Conservation (phyloP, 371 early-diverging fungal genomes). For the Rhizopus stolonifer region DNA sequence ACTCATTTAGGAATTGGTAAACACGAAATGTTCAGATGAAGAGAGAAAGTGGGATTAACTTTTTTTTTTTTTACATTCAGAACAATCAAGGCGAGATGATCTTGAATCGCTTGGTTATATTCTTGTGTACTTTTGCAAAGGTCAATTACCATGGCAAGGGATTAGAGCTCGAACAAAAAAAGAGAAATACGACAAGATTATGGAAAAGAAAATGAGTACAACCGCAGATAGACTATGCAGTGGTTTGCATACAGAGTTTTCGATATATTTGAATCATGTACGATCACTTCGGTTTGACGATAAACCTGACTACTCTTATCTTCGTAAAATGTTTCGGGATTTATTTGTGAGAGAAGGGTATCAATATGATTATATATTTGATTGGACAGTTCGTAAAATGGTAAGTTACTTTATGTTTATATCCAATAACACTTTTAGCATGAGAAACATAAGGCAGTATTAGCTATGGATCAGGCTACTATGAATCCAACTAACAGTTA, state of each 20-base stretch:
- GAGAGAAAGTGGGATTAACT: too few species aligned
- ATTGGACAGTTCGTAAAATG: slow-evolving; percentile 84
- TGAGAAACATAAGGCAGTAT: slow-evolving; percentile 25
- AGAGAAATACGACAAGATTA: slow-evolving; percentile 99
- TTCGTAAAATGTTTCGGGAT: slow-evolving; percentile 94
- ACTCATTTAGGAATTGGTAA: slow-evolving; percentile 95
- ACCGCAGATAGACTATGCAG: slow-evolving; percentile 95
- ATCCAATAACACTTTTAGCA: slow-evolving; percentile 11
- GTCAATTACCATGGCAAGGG: slow-evolving; percentile 99
- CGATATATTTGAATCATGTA: slow-evolving; percentile 96
- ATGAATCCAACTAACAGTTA: slow-evolving; percentile 12
- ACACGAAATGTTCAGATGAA: neutral
- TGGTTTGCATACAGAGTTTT: slow-evolving; percentile 94
- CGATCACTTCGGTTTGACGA: slow-evolving; percentile 98
- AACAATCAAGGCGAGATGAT: slow-evolving; percentile 99
- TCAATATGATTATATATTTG: slow-evolving; percentile 97
- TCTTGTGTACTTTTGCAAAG: slow-evolving; percentile 98
- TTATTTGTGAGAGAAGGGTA: slow-evolving; percentile 94
- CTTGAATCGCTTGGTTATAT: slow-evolving; percentile 99
- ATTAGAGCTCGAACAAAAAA: slow-evolving; percentile 97
- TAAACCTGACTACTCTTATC: slow-evolving; percentile 98
- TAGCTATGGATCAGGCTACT: neutral
- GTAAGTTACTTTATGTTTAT: slow-evolving; percentile 21
- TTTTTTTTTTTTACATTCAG: too few species aligned
- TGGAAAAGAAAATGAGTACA: slow-evolving; percentile 99